Conservation (phyloP, 495 filamentous ascomycete genomes). For the Achaetomiella virescens region DNA sequence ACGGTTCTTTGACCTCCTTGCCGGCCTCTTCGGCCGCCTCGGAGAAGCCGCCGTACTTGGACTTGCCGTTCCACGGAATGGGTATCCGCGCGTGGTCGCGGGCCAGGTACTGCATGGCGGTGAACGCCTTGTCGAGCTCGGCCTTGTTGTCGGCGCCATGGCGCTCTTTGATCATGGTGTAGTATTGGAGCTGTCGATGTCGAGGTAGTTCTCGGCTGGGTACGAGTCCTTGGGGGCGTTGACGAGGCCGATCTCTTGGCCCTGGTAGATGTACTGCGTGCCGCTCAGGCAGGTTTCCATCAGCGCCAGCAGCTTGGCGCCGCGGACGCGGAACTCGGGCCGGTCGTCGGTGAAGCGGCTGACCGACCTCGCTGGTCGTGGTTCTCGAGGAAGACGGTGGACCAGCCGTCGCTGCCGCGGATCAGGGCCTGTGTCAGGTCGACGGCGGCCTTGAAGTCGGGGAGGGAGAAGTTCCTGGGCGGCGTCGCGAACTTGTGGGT, state of each 20-base stretch:
- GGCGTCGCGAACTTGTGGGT: conserved; percentile 37
- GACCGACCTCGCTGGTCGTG: conserved; percentile 63
- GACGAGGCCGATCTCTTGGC: conserved; percentile 69
- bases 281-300: conserved; percentile 49
- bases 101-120: conserved; percentile 49
- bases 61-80: conserved; percentile 54
- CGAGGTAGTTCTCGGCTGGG: conserved; percentile 2
- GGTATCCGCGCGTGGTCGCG: conserved; percentile 52
- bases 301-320: conserved; percentile 53
- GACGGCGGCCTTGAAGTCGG: conserved; percentile 49
- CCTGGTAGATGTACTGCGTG: conserved; percentile 69
- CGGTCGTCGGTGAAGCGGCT: conserved; percentile 51
- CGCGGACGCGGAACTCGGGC: conserved; percentile 41
- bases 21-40: conserved; percentile 8
- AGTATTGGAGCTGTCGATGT: conserved; percentile 4
- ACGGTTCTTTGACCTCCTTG: conserved; percentile 23
- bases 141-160: conserved; percentile 18
- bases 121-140: conserved; percentile 46
- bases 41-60: conserved; percentile 25
- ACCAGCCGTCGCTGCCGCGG: conserved; percentile 62
- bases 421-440: conserved; percentile 62
- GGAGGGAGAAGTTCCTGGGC: neutral
- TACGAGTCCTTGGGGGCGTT: conserved; percentile 51
- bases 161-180: conserved; percentile 11
- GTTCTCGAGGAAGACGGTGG: conserved; percentile 65